Evolutionary conservation across 164 flowering plant species (phyloP).

Genomic region (Pachysandra terminalis): DNA sequence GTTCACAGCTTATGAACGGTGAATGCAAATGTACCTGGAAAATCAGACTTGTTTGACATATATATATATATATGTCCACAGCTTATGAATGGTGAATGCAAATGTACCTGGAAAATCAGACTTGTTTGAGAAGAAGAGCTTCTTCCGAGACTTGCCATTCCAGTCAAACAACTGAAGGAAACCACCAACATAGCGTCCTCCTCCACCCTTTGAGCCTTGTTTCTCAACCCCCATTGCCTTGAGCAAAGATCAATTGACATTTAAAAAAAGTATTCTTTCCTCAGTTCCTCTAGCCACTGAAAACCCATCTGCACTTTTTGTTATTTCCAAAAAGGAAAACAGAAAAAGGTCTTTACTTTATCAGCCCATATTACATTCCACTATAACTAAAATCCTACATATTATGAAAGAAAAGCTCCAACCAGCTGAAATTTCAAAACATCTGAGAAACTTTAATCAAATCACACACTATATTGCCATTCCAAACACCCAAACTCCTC

Average conservation of each 20-base stretch:
- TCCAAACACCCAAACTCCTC: neutral
- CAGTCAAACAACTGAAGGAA: conserved; percentile 66
- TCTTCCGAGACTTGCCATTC: conserved; percentile 64
- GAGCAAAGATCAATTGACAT: neutral
- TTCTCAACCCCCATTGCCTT: conserved; percentile 52
- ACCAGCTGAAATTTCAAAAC: neutral
- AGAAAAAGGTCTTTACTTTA: no score
- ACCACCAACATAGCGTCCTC: neutral
- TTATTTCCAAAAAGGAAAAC: no score
- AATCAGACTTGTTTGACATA: conserved; percentile 32
- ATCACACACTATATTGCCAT: neutral
- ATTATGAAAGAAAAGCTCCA: neutral
- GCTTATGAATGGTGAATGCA: neutral
- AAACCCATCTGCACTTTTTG: neutral
- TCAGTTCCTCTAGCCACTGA: neutral
- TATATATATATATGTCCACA: no score
- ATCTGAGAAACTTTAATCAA: neutral
- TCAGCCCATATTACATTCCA: neutral
- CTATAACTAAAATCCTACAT: neutral
- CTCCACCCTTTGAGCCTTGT: conserved; percentile 49
- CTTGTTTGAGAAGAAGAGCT: conserved; percentile 44
- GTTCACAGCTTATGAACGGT: no score
- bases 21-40: conserved; percentile 29
- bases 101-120: conserved; percentile 37
- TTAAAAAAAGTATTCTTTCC: neutral